Percentiles rank a stretch among this genome's conserved stretches.
These are phyloP conservation scores for Hamigera avellanea DNA, from an alignment of 495 filamentous ascomycete genomes.

Conservation along the genomic window DNA sequence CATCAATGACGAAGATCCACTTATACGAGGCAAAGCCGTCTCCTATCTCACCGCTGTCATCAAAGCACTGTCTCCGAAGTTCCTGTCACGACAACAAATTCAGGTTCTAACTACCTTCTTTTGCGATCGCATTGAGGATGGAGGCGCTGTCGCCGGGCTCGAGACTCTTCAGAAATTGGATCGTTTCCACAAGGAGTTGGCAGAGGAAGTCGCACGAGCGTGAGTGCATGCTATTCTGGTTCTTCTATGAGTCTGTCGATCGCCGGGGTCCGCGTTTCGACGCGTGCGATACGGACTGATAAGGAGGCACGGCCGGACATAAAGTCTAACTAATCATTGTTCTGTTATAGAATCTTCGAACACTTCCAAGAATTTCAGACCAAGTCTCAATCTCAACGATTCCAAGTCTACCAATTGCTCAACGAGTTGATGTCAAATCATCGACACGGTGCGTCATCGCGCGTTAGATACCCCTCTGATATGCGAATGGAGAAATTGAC, in stretches of 20 bases:
- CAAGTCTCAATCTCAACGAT: slow-evolving; percentile 49
- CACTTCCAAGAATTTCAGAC: slow-evolving; percentile 48
- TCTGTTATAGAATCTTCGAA: slow-evolving; percentile 28
- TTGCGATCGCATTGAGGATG: slow-evolving; percentile 52
- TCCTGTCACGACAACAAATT: slow-evolving; percentile 56
- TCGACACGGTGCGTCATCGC: slow-evolving; percentile 39
- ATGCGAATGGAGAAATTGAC: slow-evolving; percentile 6
- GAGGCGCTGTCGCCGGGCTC: slow-evolving; percentile 38
- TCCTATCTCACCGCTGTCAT: slow-evolving; percentile 59
- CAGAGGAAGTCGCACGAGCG: slow-evolving; percentile 35
- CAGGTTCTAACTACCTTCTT: slow-evolving; percentile 48
- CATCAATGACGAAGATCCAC: slow-evolving; percentile 57
- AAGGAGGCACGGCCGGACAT: neutral
- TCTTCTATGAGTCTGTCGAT: slow-evolving; percentile 1
- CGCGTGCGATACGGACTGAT: neutral
- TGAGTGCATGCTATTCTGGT: slow-evolving; percentile 22
- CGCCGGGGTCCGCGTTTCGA: neutral
- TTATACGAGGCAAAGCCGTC: slow-evolving; percentile 52
- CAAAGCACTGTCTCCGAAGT: slow-evolving; percentile 40
- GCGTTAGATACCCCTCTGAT: neutral
- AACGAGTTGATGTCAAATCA: slow-evolving; percentile 55
- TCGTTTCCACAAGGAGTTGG: slow-evolving; percentile 38
- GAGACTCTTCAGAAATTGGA: slow-evolving; percentile 34
- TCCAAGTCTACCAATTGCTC: slow-evolving; percentile 51
- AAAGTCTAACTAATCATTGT: neutral